Base-by-base conservation (phyloP, 208 protist species). In the Wallacemonas sp. region DNA sequence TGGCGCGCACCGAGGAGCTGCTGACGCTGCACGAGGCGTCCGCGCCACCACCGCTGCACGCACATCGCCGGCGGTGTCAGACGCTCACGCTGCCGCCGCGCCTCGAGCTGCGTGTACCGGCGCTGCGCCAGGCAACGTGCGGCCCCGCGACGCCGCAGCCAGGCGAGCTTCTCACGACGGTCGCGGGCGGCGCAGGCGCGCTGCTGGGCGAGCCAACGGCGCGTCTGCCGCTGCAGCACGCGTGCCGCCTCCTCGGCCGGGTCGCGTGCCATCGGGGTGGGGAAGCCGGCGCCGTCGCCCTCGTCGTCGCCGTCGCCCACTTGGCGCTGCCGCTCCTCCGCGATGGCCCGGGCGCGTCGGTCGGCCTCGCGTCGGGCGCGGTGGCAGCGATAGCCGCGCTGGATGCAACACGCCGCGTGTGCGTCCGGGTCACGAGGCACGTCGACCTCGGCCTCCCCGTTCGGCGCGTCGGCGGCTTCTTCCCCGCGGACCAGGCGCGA, bases 21-120 rank as follows among this genome's bases (percentile, higher is more conserved):
- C 2, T 54, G 55, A 62, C 7, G 57, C 70, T 28, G 20, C 18
- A 54, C 67, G 50, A 18, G 52, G 12, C 18, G 14, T n/a, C 25
- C 67, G 67, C 46, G 82, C 67, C 74, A 89, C 76, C 72, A 79
- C 8, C 71, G 61, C 70, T 92, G 82, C 29, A 87, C 55, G 28
- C 28, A 48, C 0, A 74, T 36, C 2, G 72, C 61, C 20, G 65
- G 59, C 8, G 55, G 48, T 29, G 11, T n/a, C 45, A 42, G 14
- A 1, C 31, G 64, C 10, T 63, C 44, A 2, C 57, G 28, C 8
- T 65, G 59, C 26, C 70, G 76, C 11, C 55, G 55, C 0, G 36
- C 41, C 42, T 49, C 63, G 48, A 76, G 65, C 79, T 78, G 69
- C 70, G 61, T 25, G 72, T 78, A 42, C 14, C 23, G 48, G 66